Evolutionary conservation across 1,284 basidiomycete species (phyloP).

Genomic region (Takashimella tepidaria): DNA sequence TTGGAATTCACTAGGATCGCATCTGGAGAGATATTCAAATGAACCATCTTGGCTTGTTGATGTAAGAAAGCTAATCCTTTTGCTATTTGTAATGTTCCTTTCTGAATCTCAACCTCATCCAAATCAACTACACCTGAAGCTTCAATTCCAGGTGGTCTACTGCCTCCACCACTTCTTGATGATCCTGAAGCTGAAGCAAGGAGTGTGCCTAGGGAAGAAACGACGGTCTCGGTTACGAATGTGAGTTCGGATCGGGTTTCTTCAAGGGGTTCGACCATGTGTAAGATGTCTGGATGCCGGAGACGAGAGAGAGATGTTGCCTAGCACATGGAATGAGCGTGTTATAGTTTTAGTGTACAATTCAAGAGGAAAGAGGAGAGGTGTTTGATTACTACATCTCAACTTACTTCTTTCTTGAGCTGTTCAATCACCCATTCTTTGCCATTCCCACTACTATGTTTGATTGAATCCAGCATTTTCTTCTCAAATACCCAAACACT

Average conservation of each 20-base stretch:
- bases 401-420: conserved; percentile 78
- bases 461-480: conserved; percentile 64
- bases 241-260: conserved; percentile 80
- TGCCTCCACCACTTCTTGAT: conserved; percentile 42
- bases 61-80: conserved; percentile 92
- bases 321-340: no score
- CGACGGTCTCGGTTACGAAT: conserved; percentile 86
- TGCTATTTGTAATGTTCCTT: conserved; percentile 88
- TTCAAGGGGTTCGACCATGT: conserved; percentile 97
- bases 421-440: conserved; percentile 71
- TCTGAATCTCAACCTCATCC: conserved; percentile 71
- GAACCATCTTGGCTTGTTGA: conserved; percentile 81
- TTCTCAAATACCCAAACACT: conserved; percentile 89
- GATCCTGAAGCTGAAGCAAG: conserved; percentile 54
- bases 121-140: conserved; percentile 79
- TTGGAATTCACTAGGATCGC: conserved; percentile 77
- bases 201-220: conserved; percentile 54
- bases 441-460: conserved; percentile 48
- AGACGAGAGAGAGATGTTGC: conserved; percentile 78
- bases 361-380: no score
- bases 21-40: conserved; percentile 83
- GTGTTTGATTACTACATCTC: no score
- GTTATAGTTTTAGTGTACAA: no score
- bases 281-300: conserved; percentile 91
- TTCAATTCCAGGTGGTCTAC: conserved; percentile 49